A percentile compares a stretch with the other conserved stretches of the same genome.
Conservation (phyloP, 805 yeast species). For the Lipomyces orientalis region DNA sequence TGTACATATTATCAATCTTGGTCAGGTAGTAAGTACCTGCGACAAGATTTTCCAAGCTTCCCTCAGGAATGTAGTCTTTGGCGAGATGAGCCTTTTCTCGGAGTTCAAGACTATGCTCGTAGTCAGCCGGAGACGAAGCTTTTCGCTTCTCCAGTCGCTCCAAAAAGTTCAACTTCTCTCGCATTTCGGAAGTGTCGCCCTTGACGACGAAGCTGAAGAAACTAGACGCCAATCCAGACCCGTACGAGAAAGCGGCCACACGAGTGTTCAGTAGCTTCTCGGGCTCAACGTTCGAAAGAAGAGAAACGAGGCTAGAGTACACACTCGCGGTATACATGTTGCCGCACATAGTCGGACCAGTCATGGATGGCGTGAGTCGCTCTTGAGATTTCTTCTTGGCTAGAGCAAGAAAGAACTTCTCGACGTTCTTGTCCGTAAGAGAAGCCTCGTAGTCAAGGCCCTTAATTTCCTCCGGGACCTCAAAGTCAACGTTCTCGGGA, state of each 20-base stretch:
- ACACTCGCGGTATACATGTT: conserved; percentile 97
- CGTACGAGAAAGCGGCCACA: conserved; percentile 93
- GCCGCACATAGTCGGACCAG: conserved; percentile 94
- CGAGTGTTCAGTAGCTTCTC: conserved; percentile 81
- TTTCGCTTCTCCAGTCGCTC: conserved; percentile 69
- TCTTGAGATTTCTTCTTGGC: conserved; percentile 71
- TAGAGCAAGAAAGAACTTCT: conserved; percentile 80
- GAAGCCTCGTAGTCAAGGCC: conserved; percentile 73
- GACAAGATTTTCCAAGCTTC: conserved; percentile 72
- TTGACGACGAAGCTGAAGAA: conserved; percentile 77
- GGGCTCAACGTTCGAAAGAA: conserved; percentile 74
- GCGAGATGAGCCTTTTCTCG: conserved; percentile 91
- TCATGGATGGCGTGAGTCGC: conserved; percentile 79
- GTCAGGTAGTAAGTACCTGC: conserved; percentile 83
- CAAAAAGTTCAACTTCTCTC: conserved; percentile 68
- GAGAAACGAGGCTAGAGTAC: conserved; percentile 83
- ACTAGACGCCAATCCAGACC: conserved; percentile 96
- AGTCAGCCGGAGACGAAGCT: conserved; percentile 74
- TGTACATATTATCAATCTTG: conserved; percentile 83
- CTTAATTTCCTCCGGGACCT: conserved; percentile 60
- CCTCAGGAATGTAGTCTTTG: conserved; percentile 78
- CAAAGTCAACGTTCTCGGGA: conserved; percentile 53
- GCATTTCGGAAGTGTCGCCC: conserved; percentile 78
- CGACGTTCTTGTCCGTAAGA: conserved; percentile 77
- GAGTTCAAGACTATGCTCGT: conserved; percentile 76